phyloP scores from a whole-genome alignment of 2,329 filamentous ascomycete genomes.

The Fusarium euwallaceae region DNA sequence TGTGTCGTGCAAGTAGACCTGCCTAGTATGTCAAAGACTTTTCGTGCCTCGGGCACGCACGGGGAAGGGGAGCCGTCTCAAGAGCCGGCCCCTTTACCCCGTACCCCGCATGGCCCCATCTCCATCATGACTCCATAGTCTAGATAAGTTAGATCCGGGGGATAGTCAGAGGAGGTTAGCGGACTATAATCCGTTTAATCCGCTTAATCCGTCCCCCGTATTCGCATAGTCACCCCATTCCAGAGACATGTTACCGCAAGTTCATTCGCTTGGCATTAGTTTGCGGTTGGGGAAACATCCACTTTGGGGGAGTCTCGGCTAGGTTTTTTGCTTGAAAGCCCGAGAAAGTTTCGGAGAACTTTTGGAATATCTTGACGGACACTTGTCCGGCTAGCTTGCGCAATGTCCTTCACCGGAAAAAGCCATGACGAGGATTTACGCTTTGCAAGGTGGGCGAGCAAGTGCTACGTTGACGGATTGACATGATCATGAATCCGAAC shows the following conservation, averaged over 20 bases:
- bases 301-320: background rate
- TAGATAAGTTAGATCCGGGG: background rate
- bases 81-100: background rate
- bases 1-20: slow-evolving; percentile 7
- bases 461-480: background rate
- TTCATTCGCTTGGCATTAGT: background rate
- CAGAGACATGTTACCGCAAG: background rate
- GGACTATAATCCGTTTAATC: background rate
- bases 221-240: background rate
- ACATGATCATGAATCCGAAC: background rate
- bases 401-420: background rate
- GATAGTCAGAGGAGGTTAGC: background rate
- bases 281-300: background rate
- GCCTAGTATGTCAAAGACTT: background rate
- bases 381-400: background rate
- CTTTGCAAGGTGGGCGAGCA: background rate
- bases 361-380: background rate
- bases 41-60: background rate
- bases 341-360: background rate
- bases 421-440: background rate
- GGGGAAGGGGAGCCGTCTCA: background rate
- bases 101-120: background rate
- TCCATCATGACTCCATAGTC: background rate
- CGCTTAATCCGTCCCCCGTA: background rate
- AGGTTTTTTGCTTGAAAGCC: background rate